These are phyloP conservation scores for Nakaseomyces glabratus DNA, from an alignment of 1,139 yeast species.

Conservation along the genomic window DNA sequence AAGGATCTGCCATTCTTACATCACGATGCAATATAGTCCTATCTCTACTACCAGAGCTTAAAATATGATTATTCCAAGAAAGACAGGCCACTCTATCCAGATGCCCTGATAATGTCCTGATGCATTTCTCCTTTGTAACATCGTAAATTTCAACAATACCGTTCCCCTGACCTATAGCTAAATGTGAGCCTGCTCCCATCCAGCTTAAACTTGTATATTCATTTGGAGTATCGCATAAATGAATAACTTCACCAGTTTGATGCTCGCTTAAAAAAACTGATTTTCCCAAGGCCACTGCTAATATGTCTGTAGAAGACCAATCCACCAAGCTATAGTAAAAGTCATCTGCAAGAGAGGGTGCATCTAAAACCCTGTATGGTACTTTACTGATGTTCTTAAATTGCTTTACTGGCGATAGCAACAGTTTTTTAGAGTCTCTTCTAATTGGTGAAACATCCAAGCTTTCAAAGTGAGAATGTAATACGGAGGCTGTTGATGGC, in stretches of 20 bases:
- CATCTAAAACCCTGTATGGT: constrained; percentile 90
- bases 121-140: constrained; percentile 72
- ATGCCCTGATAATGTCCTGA: constrained; percentile 91
- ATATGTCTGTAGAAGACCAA: constrained; percentile 86
- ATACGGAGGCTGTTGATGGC: constrained; percentile 48
- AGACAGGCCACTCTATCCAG: constrained; percentile 73
- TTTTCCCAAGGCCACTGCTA: constrained; percentile 87
- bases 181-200: constrained; percentile 90
- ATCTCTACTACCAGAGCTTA: constrained; percentile 85
- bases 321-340: constrained; percentile 86
- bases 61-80: constrained; percentile 89
- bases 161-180: constrained; percentile 82
- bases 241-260: constrained; percentile 69
- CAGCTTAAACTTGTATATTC: constrained; percentile 65
- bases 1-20: constrained; percentile 81
- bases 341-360: constrained; percentile 92
- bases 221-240: constrained; percentile 45
- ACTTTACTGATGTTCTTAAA: constrained; percentile 72
- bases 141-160: constrained; percentile 96
- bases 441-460: constrained; percentile 74
- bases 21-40: constrained; percentile 79
- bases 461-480: constrained; percentile 53
- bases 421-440: constrained; percentile 70
- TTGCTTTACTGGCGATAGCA: constrained; percentile 74
- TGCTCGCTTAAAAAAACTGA: constrained; percentile 91